Conservation (phyloP, 2,329 filamentous ascomycete genomes). For the Pezizomycotina sp. region DNA sequence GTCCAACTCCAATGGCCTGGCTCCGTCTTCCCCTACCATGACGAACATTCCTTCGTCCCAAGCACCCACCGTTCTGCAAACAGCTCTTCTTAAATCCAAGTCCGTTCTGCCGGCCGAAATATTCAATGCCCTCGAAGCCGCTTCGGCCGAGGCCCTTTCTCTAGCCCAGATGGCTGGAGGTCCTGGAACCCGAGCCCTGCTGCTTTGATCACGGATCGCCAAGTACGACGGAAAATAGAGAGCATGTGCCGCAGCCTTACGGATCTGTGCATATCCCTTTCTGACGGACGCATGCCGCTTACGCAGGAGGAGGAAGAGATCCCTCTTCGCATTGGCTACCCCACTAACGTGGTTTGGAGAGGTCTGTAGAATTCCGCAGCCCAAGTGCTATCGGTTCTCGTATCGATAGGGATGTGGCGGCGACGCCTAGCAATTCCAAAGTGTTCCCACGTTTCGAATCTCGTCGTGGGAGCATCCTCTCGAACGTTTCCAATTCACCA, state of each 20-base stretch:
- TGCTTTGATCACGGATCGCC: conserved; percentile 51
- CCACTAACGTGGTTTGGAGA: conserved; percentile 11
- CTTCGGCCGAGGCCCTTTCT: conserved; percentile 63
- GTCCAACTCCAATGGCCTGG: conserved; percentile 26
- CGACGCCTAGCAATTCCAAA: conserved; percentile 12
- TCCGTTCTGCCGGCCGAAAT: conserved; percentile 51
- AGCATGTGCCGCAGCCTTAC: conserved; percentile 84
- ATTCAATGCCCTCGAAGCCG: conserved; percentile 62
- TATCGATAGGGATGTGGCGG: conserved; percentile 17
- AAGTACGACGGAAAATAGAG: conserved; percentile 77
- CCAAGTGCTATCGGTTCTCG: conserved; percentile 17
- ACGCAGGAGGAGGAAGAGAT: conserved; percentile 11
- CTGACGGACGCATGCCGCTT: conserved; percentile 37
- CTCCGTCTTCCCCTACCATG: conserved; percentile 34
- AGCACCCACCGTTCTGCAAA: conserved; percentile 60
- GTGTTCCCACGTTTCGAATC: conserved; percentile 16
- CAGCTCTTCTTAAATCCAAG: conserved; percentile 66
- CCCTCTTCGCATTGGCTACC: conserved; percentile 10
- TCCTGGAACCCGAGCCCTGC: conserved; percentile 45
- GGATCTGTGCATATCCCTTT: conserved; percentile 74
- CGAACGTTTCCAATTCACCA: conserved; percentile 12
- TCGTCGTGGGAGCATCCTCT: conserved; percentile 12
- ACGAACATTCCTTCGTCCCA: conserved; percentile 36
- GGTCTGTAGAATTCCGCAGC: conserved; percentile 13
- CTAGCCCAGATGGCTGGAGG: conserved; percentile 64